A percentile compares a stretch with the other conserved stretches of the same genome.
Conservation (phyloP, 2,329 filamentous ascomycete species). For the Sclerotinia subarctica region DNA sequence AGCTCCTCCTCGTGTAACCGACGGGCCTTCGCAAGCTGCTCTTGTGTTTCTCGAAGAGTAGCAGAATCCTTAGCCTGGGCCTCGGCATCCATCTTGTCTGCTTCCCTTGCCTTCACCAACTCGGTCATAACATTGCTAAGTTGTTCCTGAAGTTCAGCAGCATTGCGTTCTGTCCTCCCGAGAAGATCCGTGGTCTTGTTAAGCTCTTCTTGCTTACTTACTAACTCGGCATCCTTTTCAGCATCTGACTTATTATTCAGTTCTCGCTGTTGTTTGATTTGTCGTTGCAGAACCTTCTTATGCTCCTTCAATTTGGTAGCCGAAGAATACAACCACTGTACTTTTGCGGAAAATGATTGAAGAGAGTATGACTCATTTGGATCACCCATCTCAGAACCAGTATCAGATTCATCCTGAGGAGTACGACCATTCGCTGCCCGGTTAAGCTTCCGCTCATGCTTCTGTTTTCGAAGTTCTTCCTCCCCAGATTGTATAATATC, state of each 20-base stretch:
- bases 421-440: constrained; percentile 55
- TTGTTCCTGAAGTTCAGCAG: constrained; percentile 35
- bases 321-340: constrained; percentile 74
- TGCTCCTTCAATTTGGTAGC: constrained; percentile 80
- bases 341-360: constrained; percentile 70
- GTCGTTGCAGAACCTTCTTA: constrained; percentile 81
- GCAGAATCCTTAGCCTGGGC: constrained; percentile 29
- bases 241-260: constrained; percentile 83
- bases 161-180: constrained; percentile 38
- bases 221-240: constrained; percentile 63
- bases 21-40: constrained; percentile 21
- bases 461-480: constrained; percentile 52
- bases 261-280: constrained; percentile 93
- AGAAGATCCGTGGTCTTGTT: constrained; percentile 43
- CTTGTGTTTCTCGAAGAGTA: constrained; percentile 28
- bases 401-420: constrained; percentile 58
- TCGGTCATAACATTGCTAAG: constrained; percentile 39
- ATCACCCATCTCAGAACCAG: constrained; percentile 59
- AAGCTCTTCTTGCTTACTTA: constrained; percentile 55
- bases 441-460: constrained; percentile 51
- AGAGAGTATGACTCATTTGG: constrained; percentile 65
- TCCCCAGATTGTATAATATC: constrained; percentile 50
- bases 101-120: constrained; percentile 35
- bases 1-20: constrained; percentile 18
- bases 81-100: constrained; percentile 30